Evolutionary conservation across 805 yeast genomes (phyloP).

Genomic region (Wickerhamomyces bovis): DNA sequence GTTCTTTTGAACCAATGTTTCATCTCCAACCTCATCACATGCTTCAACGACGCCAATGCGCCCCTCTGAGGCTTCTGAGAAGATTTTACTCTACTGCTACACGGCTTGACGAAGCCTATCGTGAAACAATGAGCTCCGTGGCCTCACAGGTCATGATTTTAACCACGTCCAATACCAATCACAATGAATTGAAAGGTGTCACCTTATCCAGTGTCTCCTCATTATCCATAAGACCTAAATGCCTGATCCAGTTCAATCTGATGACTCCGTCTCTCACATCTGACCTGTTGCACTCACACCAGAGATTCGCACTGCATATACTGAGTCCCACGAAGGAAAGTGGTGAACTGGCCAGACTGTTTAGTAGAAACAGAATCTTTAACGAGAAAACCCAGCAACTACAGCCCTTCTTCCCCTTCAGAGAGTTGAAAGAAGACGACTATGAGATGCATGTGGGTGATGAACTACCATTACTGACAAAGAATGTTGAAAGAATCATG

Average conservation of each 20-base stretch:
- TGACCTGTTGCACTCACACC: slow-evolving; percentile 48
- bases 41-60: neutral
- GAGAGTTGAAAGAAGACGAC: slow-evolving; percentile 30
- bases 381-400: slow-evolving; percentile 22
- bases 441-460: slow-evolving; percentile 27
- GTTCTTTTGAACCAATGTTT: too few relatives aligned
- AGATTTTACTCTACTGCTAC: slow-evolving; percentile 9
- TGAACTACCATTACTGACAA: slow-evolving; percentile 44
- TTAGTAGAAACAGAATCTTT: slow-evolving; percentile 49
- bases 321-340: slow-evolving; percentile 55
- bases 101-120: slow-evolving; percentile 12
- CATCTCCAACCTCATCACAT: neutral
- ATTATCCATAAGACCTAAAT: slow-evolving; percentile 68
- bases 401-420: slow-evolving; percentile 41
- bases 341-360: slow-evolving; percentile 56
- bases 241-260: slow-evolving; percentile 78
- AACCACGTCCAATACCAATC: slow-evolving; percentile 40
- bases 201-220: slow-evolving; percentile 86
- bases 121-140: slow-evolving; percentile 39
- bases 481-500: slow-evolving; percentile 49
- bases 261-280: slow-evolving; percentile 86
- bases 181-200: slow-evolving; percentile 49
- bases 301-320: slow-evolving; percentile 67
- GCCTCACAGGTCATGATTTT: slow-evolving; percentile 53
- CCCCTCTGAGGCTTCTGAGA: slow-evolving; percentile 6